Conservation (phyloP, 2,329 filamentous ascomycete species). For the Calycina marina region DNA sequence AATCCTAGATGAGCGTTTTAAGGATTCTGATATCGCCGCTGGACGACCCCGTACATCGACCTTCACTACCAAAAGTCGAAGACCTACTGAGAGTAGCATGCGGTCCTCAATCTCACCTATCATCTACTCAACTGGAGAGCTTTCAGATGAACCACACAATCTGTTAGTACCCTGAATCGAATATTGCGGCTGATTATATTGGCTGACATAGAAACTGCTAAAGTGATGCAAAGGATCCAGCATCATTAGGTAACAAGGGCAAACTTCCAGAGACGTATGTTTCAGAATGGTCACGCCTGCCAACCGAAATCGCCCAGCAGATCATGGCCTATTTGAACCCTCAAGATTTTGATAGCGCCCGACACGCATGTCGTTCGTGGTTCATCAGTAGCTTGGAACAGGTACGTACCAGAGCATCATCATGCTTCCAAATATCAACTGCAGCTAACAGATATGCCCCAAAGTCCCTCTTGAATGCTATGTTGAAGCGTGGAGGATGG, state of each 20-base stretch:
- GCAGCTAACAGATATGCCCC: neutral
- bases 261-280: too few relatives aligned
- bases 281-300: conserved; percentile 7
- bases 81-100: too few relatives aligned
- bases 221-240: neutral
- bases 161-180: too few relatives aligned
- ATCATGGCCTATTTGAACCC: conserved; percentile 24
- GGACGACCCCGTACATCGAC: conserved; percentile 6
- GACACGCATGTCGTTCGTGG: conserved; percentile 45
- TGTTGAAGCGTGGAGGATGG: conserved; percentile 43
- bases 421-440: neutral
- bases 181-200: too few relatives aligned
- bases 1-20: conserved; percentile 7
- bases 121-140: neutral
- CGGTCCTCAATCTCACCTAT: too few relatives aligned
- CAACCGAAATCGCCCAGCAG: conserved; percentile 26
- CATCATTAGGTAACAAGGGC: conserved; percentile 7
- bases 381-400: conserved; percentile 39
- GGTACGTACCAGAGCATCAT: neutral
- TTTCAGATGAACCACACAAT: too few relatives aligned
- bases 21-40: neutral
- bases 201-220: too few relatives aligned
- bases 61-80: too few relatives aligned
- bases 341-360: conserved; percentile 40
- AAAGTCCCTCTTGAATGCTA: conserved; percentile 30